Conservation (phyloP, 2,329 filamentous ascomycete species). For the Fusarium pilosicola region DNA sequence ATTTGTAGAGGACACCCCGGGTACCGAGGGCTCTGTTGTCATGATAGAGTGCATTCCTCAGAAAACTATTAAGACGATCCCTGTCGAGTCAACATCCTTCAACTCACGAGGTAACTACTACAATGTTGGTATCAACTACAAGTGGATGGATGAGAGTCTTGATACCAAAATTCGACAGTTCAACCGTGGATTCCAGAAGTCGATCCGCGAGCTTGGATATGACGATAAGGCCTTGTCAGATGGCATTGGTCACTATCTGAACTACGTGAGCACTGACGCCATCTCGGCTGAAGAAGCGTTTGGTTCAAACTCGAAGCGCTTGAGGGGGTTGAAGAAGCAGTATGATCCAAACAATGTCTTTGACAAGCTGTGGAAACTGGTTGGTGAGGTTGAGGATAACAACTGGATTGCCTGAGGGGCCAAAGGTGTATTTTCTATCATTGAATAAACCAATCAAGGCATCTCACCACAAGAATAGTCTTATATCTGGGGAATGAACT, state of each 20-base stretch:
- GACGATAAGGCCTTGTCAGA: constrained; percentile 28
- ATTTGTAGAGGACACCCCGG: constrained; percentile 28
- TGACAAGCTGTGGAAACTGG: constrained; percentile 38
- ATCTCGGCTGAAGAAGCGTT: constrained; percentile 37
- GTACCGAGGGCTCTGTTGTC: constrained; percentile 20
- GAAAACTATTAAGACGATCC: constrained; percentile 17
- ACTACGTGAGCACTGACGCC: constrained; percentile 25
- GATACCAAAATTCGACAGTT: constrained; percentile 35
- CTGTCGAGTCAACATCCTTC: constrained; percentile 35
- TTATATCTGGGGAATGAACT: not conserved
- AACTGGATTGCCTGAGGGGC: constrained; percentile 26
- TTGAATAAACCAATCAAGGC: not conserved
- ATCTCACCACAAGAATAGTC: not conserved
- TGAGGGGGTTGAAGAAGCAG: constrained; percentile 31
- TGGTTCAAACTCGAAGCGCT: constrained; percentile 26
- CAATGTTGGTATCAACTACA: constrained; percentile 32
- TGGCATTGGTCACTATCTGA: constrained; percentile 35
- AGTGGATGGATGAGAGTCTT: constrained; percentile 25
- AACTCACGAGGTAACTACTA: constrained; percentile 41
- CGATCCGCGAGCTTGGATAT: constrained; percentile 33
- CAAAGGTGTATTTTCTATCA: not conserved
- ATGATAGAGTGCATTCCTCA: constrained; percentile 37
- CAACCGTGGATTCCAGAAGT: constrained; percentile 35
- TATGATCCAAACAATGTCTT: constrained; percentile 37
- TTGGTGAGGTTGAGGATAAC: constrained; percentile 32